Percentiles rank a stretch among this genome's conserved stretches.
These are phyloP conservation scores for Pseudogymnoascus sp. DNA, from an alignment of 2,329 filamentous ascomycete species.

Conservation along the genomic window DNA sequence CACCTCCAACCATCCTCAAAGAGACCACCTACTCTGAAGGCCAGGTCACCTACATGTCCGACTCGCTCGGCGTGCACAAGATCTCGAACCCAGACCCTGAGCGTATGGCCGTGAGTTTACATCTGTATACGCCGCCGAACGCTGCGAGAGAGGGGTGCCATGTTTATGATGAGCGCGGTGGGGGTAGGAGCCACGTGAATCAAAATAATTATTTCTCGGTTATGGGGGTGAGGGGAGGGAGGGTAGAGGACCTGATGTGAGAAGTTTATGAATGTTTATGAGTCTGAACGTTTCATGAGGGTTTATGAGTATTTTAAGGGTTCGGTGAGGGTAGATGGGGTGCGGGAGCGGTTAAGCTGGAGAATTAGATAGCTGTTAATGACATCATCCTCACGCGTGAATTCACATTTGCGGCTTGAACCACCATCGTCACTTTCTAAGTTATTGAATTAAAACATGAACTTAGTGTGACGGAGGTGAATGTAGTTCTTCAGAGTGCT, in stretches of 20 bases:
- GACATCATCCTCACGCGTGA: background rate
- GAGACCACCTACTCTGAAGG: constrained; percentile 62
- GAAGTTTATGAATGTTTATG: background rate
- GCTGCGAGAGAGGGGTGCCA: constrained; percentile 75
- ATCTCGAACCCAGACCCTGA: constrained; percentile 65
- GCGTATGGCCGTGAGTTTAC: constrained; percentile 75
- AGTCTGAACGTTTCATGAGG: background rate
- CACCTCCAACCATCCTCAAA: constrained; percentile 55
- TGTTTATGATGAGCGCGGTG: constrained; percentile 70
- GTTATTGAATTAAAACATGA: background rate
- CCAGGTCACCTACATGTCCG: constrained; percentile 83
- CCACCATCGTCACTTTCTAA: background rate
- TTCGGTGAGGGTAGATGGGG: background rate
- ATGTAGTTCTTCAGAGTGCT: background rate
- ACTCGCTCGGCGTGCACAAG: constrained; percentile 77
- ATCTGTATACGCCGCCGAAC: constrained; percentile 85
- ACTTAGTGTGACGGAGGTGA: background rate
- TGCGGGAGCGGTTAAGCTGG: background rate
- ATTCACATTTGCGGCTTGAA: background rate
- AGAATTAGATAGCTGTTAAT: background rate
- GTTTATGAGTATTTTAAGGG: background rate
- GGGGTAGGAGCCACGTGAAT: constrained; percentile 61
- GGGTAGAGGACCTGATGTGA: background rate
- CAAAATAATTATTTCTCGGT: constrained; percentile 66
- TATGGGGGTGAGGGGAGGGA: background rate